Base-by-base conservation (phyloP, 371 early-diverging fungal genomes). In the Thermomucor indicae-seudaticae region DNA sequence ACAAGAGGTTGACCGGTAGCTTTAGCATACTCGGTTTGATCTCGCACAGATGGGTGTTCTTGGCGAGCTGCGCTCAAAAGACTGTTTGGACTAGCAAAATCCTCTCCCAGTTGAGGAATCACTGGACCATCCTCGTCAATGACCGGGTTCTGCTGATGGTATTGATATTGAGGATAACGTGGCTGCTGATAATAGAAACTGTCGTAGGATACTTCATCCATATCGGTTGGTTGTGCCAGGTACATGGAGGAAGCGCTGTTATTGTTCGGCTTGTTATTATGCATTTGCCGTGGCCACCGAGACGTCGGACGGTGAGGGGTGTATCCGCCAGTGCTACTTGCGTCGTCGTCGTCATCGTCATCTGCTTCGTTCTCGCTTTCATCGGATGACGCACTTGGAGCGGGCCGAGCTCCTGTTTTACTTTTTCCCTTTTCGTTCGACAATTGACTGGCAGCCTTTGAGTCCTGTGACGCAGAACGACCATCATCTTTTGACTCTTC, bases 1-100 rank as follows among this genome's bases (percentile, higher is more conserved):
- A 69, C 48, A 19, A 70, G 39, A 0, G 75, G 62, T 34, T 70
- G 68, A 10, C 68, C 66, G 4, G 62, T 62, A 2, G 58, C 55
- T 38, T 60, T 53, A 1, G 77, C 77, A 48, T 65, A 70, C 6
- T 64, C 73, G 25, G 64, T 59, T 53, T 69, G 69, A 17, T 73
- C 73, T 39, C 60, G 61, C 16, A 67, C 67, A 23, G 69, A 61
- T 10, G 65, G 56, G 41, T 51, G 64, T 28, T 69, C 70, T 3
- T 62, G 55, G 22, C 64, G 53, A 16, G 57, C 69, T 14, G 62
- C 55, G 23, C 60, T 60, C 8, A 62, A 42, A 2, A 63, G 41
- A 49, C 59, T 70, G 23, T 63, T 49, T 39, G 53, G 60, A 16
- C 48, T 64, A 11, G 64, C 64, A 53, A 64, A 64, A 14, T 51